Evolutionary conservation across 768 basidiomycete species (phyloP).

Genomic region (Pleurotus pulmonarius): DNA sequence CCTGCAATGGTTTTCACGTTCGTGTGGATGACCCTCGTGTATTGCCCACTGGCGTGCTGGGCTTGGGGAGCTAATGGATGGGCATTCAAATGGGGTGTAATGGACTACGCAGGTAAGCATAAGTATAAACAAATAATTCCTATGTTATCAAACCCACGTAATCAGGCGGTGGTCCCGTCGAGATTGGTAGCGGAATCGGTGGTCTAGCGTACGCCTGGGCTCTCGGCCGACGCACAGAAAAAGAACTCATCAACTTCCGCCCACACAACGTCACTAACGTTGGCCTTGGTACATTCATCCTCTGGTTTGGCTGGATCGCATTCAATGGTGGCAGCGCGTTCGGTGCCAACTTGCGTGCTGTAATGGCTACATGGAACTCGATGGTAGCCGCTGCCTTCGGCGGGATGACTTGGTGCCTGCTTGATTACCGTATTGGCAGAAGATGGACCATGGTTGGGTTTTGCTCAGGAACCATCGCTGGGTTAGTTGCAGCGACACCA

Average conservation of each 20-base stretch:
- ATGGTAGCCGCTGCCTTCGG: conserved; percentile 83
- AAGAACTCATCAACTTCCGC: conserved; percentile 72
- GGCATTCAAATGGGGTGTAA: conserved; percentile 79
- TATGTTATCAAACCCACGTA: not conserved
- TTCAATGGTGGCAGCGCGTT: conserved; percentile 91
- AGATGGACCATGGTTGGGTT: conserved; percentile 91
- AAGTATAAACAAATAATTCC: not conserved
- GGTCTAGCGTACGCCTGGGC: conserved; percentile 87
- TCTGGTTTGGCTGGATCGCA: conserved; percentile 88
- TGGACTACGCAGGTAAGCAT: conserved; percentile 78
- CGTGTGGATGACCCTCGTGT: conserved; percentile 83
- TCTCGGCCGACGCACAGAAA: conserved; percentile 75
- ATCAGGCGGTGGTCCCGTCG: conserved; percentile 81
- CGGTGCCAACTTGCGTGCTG: conserved; percentile 82
- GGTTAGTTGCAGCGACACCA: conserved; percentile 86
- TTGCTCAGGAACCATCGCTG: conserved; percentile 90
- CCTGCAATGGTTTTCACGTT: conserved; percentile 82
- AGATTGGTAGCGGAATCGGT: conserved; percentile 81
- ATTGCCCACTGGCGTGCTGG: conserved; percentile 87
- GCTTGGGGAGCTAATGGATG: conserved; percentile 80
- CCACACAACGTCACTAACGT: conserved; percentile 88
- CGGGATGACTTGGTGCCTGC: conserved; percentile 78
- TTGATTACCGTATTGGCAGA: conserved; percentile 70
- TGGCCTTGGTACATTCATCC: conserved; percentile 77
- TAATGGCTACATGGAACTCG: conserved; percentile 85